Conservation (phyloP, 768 basidiomycete genomes). For the Piloderma croceum region DNA sequence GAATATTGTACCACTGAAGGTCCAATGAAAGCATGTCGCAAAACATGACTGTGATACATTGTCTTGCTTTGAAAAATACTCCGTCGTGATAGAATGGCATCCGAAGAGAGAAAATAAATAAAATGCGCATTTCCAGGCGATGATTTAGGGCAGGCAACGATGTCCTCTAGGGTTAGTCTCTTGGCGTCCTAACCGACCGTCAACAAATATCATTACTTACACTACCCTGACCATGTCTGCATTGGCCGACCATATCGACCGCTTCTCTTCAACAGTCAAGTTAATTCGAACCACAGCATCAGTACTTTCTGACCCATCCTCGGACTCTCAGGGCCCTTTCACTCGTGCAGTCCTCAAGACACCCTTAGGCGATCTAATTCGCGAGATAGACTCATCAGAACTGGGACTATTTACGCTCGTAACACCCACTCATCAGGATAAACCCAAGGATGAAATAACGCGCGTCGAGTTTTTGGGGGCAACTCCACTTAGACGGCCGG, state of each 20-base stretch:
- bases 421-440: constrained; percentile 18
- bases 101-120: not conserved
- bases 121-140: not conserved
- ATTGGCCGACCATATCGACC: constrained; percentile 65
- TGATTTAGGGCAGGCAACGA: constrained; percentile 3
- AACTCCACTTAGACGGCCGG: constrained; percentile 56
- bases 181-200: constrained; percentile 2
- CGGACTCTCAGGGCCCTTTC: constrained; percentile 39
- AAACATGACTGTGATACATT: not conserved
- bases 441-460: constrained; percentile 38
- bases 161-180: constrained; percentile 5
- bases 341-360: constrained; percentile 59
- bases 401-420: constrained; percentile 70
- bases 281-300: no score
- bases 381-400: constrained; percentile 73
- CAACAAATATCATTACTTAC: no score
- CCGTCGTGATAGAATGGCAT: no score
- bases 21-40: no score
- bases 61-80: no score
- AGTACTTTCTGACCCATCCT: constrained; percentile 13
- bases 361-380: constrained; percentile 68
- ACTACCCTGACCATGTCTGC: no score
- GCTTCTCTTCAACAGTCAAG: no score
- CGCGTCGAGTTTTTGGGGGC: constrained; percentile 66
- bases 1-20: no score